Evolutionary conservation across 2,329 filamentous ascomycete genomes (phyloP), one percentile per base, ranked within the genome.

Genomic region (Myriangium duriaei): DNA sequence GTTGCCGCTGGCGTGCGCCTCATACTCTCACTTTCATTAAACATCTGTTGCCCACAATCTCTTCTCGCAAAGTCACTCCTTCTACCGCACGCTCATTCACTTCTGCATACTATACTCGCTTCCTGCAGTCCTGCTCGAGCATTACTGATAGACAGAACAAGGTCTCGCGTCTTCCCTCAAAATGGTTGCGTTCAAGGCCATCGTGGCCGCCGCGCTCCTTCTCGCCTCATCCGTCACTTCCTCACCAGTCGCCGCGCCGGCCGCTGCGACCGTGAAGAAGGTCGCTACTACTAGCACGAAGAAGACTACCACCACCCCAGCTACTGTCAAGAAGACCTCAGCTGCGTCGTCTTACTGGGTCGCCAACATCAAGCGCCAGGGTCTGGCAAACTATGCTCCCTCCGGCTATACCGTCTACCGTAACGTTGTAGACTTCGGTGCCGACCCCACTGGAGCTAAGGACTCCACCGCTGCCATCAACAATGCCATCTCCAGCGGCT

Each of bases 381-480:
- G 83, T 41, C 60, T 62, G 2, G 69, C 77, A 30, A 73, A 81
- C 18, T 92, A 78, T 53, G 67, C 72, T 44, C 60, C 64, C 40
- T 45, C 63, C 15, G 59, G 61, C 52, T 91, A 84, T 68, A 70
- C 81, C 56, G 50, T 70, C 48, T 71, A 60, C 53, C 66, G 67
- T 49, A 66, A 70, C 42, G 65, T 69, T 39, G 62, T 56, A 45
- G 52, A 56, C 41, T 65, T 53, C 35, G 61, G 56, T 37, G 58
- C 59, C 33, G 52, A 51, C 60, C 72, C 73, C 45, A 74, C 79
- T 49, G 77, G 77, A 11, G 59, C 63, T 1, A 81, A 79, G 16
- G 88, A 96, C 56, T 87, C 95, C 54, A 94, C 87, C 0, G 77
- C 61, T 1, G 84, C 87, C 40, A 94, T 96, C 70, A 95, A 94